These are phyloP conservation scores for Alternaria arbusti DNA, from an alignment of 2,329 filamentous ascomycete species.

Conservation along the genomic window DNA sequence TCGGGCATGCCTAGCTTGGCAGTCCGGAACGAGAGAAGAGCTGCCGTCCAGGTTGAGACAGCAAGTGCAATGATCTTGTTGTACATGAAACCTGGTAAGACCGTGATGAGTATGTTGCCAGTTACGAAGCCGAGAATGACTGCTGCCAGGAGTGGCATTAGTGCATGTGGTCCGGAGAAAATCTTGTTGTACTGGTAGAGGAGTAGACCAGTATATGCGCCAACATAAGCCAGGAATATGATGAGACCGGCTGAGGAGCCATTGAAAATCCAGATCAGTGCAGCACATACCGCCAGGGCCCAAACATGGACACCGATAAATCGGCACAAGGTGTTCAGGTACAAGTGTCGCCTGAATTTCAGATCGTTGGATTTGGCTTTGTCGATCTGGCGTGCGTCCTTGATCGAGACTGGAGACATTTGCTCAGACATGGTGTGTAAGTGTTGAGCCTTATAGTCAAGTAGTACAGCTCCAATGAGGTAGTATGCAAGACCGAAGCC, in stretches of 20 bases:
- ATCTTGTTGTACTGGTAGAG: constrained; percentile 60
- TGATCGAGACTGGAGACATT: constrained; percentile 50
- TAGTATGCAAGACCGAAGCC: constrained; percentile 66
- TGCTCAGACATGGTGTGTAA: constrained; percentile 55
- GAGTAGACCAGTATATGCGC: constrained; percentile 59
- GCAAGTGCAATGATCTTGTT: constrained; percentile 58
- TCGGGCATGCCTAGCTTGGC: constrained; percentile 58
- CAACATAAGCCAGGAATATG: constrained; percentile 59
- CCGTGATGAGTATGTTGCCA: constrained; percentile 54
- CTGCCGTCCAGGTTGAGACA: constrained; percentile 59
- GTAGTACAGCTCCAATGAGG: constrained; percentile 62
- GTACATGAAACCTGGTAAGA: constrained; percentile 52
- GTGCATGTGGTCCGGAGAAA: constrained; percentile 57
- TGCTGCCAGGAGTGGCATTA: constrained; percentile 57
- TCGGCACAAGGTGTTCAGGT: constrained; percentile 58
- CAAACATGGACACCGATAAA: constrained; percentile 61
- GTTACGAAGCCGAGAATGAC: constrained; percentile 55
- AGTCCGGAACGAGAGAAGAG: constrained; percentile 56
- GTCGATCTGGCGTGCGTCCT: constrained; percentile 52
- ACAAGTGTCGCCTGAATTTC: constrained; percentile 56
- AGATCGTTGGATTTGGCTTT: constrained; percentile 54
- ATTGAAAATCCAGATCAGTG: constrained; percentile 62
- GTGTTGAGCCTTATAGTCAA: constrained; percentile 62
- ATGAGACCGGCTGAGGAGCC: constrained; percentile 50
- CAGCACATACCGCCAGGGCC: constrained; percentile 58